A percentile compares a stretch with the other conserved stretches of the same genome.
Evolutionary conservation across 2,329 filamentous ascomycete genomes (phyloP).

Genomic region (Clonostachys chloroleuca): DNA sequence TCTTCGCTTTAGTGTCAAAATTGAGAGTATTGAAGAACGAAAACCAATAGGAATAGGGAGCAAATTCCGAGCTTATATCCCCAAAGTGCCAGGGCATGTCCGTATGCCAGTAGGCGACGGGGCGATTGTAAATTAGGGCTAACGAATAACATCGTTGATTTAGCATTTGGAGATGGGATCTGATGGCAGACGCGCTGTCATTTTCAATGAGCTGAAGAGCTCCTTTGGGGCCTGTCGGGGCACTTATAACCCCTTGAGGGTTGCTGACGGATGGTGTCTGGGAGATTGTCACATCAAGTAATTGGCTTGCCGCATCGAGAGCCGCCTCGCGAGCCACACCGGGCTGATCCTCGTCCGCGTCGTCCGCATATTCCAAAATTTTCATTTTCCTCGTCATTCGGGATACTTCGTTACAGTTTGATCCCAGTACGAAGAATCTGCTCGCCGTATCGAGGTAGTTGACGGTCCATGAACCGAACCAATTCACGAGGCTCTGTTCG

Average conservation of each 20-base stretch:
- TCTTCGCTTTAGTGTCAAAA: slow-evolving; percentile 1
- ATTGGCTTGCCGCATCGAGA: too few species aligned
- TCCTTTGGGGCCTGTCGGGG: too few species aligned
- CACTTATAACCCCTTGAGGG: too few species aligned
- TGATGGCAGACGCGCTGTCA: too few species aligned
- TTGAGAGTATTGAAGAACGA: not conserved
- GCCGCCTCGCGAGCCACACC: too few species aligned
- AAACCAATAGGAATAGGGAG: slow-evolving; percentile 6
- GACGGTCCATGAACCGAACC: slow-evolving; percentile 57
- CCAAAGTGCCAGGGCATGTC: slow-evolving; percentile 15
- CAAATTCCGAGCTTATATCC: slow-evolving; percentile 5
- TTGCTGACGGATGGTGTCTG: not conserved
- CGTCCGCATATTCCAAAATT: too few species aligned
- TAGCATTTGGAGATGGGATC: too few species aligned
- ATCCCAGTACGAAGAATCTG: slow-evolving; percentile 52
- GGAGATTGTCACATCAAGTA: not conserved
- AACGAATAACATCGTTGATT: too few species aligned
- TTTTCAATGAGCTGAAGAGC: too few species aligned
- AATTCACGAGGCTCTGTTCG: slow-evolving; percentile 58
- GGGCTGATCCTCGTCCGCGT: too few species aligned
- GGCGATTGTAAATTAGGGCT: slow-evolving; percentile 14
- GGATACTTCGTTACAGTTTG: slow-evolving; percentile 10
- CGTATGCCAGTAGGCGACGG: slow-evolving; percentile 32
- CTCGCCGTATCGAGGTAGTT: slow-evolving; percentile 43
- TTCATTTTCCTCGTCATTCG: not conserved